Base-by-base conservation (phyloP, 129 eudicot genomes). In the Flaveria trinervia region DNA sequence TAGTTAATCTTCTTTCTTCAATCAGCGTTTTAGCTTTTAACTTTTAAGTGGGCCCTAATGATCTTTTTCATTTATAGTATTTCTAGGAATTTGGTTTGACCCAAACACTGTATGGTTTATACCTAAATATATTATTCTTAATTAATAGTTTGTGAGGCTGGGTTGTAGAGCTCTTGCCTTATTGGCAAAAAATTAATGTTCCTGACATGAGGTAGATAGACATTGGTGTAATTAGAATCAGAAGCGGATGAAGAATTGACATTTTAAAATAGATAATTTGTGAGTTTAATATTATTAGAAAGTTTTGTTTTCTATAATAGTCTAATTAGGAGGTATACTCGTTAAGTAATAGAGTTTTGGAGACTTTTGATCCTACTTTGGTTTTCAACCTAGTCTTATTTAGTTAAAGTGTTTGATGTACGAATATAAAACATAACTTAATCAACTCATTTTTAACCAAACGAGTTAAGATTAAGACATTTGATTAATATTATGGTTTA, bases 1-100 rank as follows among this genome's bases (percentile, higher is more conserved):
- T 23, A 23, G 22, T 8, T 76, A 36, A 11, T 33, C 41, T 46
- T 69, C 67, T 68, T 68, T 62, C 13, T 14, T 18, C 23, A 20
- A 13, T 70, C 18, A 70, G n/a, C 61, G 17, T 54, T 20, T 4
- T 5, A 36, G 5, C 6, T 36, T 5, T 36, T 36, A 4, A 36
- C 41, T 36, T 36, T 36, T 77, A 30, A 20, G 73, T 68, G 81
- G 81, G 48, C 60, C 81, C 81, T 54, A 43, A 26, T 67, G 57
- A 77, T 36, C 20, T 68, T 67, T 67, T 3, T 41, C 43, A 52
- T 36, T 41, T 16, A 48, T 23, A 7, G 23, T 52, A 52, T 50
- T 9, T 9, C 17, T 49, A 49, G n/a, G 68, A 14, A 7, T 61
- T 30, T 61, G 68, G 18, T 61, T 61, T 59, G 39, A 59, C n/a